Evolutionary conservation across 345 rosid genomes (phyloP), one percentile per base, ranked within the genome.

Genomic region (Acer saccharum): DNA sequence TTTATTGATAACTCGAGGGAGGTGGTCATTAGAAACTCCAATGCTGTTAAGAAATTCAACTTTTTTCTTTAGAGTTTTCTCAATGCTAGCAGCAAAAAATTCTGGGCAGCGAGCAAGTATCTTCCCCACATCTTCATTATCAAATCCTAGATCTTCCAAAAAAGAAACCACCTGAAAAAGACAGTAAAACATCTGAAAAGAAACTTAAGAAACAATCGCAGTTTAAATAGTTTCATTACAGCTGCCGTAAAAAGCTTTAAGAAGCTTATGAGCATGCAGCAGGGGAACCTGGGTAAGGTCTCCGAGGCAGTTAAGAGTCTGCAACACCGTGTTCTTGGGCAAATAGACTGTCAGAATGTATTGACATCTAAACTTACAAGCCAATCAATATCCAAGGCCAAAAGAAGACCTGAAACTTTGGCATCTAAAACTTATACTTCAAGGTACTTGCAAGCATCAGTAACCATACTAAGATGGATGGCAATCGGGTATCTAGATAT

Each of bases 51-150:
- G 94, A 77, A 92, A 92, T 65, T 77, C 83, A 65, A 95, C 84
- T 77, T 93, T 95, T 81, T 78, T 89, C 86, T 76, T 86, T 32
- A 95, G 75, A 62, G 97, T 95, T 80, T 79, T 90, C 65, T 85
- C 91, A 6, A 91, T 75, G 75, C 84, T 89, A 18, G 91, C 65
- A 21, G 87, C 92, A 83, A 92, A 93, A 79, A 93, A 76, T 83
- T 95, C 96, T 39, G 99, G 99, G 77, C 99, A 93, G 57, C 99
- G 88, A 69, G 79, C 81, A 13, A 91, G 83, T 74, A 95, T 82
- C 83, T 86, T 83, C 63, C 93, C 94, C 55, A 88, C 79, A 0
- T 73, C 82, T 81, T 88, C 92, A 74, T 69, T 74, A 79, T 89
- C 83, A 79, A 93, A 90, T 72, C 98, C 98, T 20, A 92, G 61